Conservation (phyloP, 148 eudicot species). For the Cornus suecica region DNA sequence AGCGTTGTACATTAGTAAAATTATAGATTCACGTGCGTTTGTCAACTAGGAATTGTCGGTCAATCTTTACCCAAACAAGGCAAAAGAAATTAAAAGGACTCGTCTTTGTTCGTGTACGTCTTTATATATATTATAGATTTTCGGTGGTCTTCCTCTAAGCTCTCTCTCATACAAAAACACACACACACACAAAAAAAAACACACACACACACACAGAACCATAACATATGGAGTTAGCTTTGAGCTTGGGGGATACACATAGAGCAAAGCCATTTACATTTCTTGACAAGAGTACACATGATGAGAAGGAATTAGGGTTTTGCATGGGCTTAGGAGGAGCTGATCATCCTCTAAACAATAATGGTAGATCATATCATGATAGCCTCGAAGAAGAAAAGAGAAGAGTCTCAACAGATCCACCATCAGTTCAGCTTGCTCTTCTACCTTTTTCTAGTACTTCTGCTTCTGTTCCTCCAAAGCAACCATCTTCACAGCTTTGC, state of each 20-base stretch:
- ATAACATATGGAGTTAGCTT: slow-evolving; percentile 55
- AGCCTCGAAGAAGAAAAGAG: not conserved
- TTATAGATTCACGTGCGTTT: slow-evolving; percentile 61
- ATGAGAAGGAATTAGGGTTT: slow-evolving; percentile 30
- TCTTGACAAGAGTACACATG: slow-evolving; percentile 21
- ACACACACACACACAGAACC: too few species aligned
- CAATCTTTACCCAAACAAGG: slow-evolving; percentile 26
- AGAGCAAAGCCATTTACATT: slow-evolving; percentile 26
- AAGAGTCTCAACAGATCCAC: slow-evolving; percentile 27
- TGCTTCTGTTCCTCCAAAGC: slow-evolving; percentile 32
- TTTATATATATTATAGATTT: not conserved
- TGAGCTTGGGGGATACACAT: slow-evolving; percentile 42
- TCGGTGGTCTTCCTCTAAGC: not conserved
- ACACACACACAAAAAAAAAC: too few species aligned
- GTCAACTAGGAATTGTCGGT: slow-evolving; percentile 48
- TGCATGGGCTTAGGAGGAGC: slow-evolving; percentile 37
- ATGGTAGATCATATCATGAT: too few species aligned
- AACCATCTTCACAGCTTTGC: slow-evolving; percentile 21
- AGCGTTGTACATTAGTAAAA: slow-evolving; percentile 30
- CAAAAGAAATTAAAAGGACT: slow-evolving; percentile 4
- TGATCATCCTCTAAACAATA: too few species aligned
- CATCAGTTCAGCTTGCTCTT: slow-evolving; percentile 46
- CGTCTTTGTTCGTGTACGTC: not conserved
- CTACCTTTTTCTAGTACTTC: slow-evolving; percentile 36
- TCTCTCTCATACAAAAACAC: too few species aligned